These are phyloP conservation scores for Claviceps fusiformis DNA, from an alignment of 2,329 filamentous ascomycete species.

Conservation along the genomic window DNA sequence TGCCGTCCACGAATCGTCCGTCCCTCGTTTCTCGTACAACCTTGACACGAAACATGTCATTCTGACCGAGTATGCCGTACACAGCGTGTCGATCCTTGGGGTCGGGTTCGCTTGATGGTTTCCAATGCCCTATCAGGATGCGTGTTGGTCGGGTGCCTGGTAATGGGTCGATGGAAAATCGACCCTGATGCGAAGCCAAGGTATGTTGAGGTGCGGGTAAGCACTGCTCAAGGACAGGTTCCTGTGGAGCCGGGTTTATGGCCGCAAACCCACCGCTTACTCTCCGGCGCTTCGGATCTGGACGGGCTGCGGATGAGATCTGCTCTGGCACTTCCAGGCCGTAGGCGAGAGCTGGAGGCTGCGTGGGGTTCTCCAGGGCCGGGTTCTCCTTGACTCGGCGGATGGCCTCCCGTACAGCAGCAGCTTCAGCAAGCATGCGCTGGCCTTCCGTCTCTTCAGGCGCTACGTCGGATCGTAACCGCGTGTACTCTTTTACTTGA, in stretches of 20 bases:
- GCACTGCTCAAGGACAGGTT: conserved; percentile 1
- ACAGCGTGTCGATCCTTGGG: conserved; percentile 45
- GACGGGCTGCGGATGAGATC: conserved; percentile 18
- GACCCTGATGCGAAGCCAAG: conserved; percentile 9
- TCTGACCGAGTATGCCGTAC: conserved; percentile 46
- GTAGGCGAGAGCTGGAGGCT: conserved; percentile 34
- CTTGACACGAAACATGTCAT: conserved; percentile 53
- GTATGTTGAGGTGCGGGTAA: conserved; percentile 11
- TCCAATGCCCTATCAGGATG: conserved; percentile 47
- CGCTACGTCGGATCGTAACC: conserved; percentile 29
- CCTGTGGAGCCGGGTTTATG: conserved; percentile 15
- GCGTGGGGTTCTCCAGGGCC: conserved; percentile 26
- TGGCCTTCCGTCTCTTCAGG: conserved; percentile 25
- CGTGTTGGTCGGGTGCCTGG: conserved; percentile 41
- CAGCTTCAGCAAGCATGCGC: conserved; percentile 23
- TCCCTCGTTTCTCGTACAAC: conserved; percentile 46
- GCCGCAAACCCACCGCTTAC: conserved; percentile 23
- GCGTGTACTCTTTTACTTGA: conserved; percentile 50
- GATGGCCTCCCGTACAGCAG: conserved; percentile 33
- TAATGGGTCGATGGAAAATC: conserved; percentile 26
- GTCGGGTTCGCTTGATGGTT: conserved; percentile 33
- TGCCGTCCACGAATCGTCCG: conserved; percentile 42
- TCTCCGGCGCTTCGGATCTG: conserved; percentile 35
- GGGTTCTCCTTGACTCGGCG: conserved; percentile 30
- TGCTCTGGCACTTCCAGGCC: conserved; percentile 35